Percentiles rank a stretch among this genome's conserved stretches.
Evolutionary conservation across 352 stramenopile species (phyloP).

Genomic region (Phytopythium kandeliae): DNA sequence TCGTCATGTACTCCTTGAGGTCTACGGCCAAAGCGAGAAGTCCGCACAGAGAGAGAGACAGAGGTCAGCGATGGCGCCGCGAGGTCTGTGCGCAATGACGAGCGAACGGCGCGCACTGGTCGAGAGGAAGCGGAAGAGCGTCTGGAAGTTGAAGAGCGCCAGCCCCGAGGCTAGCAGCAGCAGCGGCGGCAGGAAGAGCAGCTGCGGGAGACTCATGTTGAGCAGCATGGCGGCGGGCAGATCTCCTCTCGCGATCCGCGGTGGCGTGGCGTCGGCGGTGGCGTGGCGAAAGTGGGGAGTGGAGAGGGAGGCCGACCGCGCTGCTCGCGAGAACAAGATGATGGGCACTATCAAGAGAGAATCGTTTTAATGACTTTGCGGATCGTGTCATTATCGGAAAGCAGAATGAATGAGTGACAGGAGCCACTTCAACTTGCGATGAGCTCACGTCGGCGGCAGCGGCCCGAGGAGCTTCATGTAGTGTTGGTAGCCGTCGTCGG

Average conservation of each 20-base stretch:
- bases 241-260: too few relatives aligned
- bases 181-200: slow-evolving; percentile 66
- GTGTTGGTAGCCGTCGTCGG: slow-evolving; percentile 19
- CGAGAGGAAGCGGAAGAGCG: slow-evolving; percentile 59
- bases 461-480: slow-evolving; percentile 10
- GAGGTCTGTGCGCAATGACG: too few relatives aligned
- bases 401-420: not conserved
- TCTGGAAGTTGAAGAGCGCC: slow-evolving; percentile 81
- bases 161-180: slow-evolving; percentile 58
- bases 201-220: slow-evolving; percentile 42
- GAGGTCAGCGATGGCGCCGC: not conserved
- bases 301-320: too few relatives aligned
- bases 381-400: not conserved
- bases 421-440: not conserved
- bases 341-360: not conserved
- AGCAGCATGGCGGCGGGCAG: slow-evolving; percentile 28
- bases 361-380: too few relatives aligned
- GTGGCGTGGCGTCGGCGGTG: too few relatives aligned
- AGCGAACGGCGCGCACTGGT: slow-evolving; percentile 27
- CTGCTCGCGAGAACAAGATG: too few relatives aligned
- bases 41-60: not conserved
- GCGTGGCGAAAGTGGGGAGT: too few relatives aligned
- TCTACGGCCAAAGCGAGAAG: slow-evolving; percentile 13
- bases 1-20: slow-evolving; percentile 63
- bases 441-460: not conserved